Base-by-base conservation (phyloP, 768 basidiomycete genomes). In the Boletus sp. region DNA sequence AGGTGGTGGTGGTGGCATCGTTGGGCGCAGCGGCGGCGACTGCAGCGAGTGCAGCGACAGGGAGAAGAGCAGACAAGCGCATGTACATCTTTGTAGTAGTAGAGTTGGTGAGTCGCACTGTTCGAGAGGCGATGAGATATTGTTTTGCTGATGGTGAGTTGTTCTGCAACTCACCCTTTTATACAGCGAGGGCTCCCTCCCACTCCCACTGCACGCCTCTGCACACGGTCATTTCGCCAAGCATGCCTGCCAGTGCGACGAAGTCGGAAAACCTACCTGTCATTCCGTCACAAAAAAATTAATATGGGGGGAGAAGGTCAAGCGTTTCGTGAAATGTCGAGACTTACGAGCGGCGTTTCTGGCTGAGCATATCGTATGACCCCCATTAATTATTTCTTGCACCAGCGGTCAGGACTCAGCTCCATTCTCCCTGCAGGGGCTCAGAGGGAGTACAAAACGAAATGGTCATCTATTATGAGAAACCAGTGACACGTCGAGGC, bases 21-120 rank as follows among this genome's bases (percentile, higher is more conserved):
- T 7, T 35, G 7, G 56, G 60, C 15, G 56, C 61, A 6, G 55
- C 63, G 0, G 47, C 25, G 6, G 25, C 63, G 6, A 40, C 23
- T 23, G 23, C 23, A 23, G 23, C 23, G 23, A 23, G 23, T 23
- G 23, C 23, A 23, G 4, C 23, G 23, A 23, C 23, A 23, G 56
- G 41, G 44, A 61, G 21, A 5, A 64, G 23, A 19, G 34, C 7
- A 44, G 56, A 32, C 19, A 52, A 38, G 41, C 46, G 51, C 19
- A 37, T 19, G 32, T n/a, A 49, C 62, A 64, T 64, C 2, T 46
- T 41, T 44, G 7, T 35, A 34, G 25, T 7, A 6, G 14, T 27
- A 19, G 23, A 23, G 23, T 23, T 23, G 37, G 21, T 48, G 35
- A 6, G 19, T 30, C 34, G 14, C 11, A 23, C 23, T 23, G 23